A percentile compares a stretch with the other conserved stretches of the same genome.
Conservation (phyloP, 75 land plant genomes). For the Cryptomeria japonica region DNA sequence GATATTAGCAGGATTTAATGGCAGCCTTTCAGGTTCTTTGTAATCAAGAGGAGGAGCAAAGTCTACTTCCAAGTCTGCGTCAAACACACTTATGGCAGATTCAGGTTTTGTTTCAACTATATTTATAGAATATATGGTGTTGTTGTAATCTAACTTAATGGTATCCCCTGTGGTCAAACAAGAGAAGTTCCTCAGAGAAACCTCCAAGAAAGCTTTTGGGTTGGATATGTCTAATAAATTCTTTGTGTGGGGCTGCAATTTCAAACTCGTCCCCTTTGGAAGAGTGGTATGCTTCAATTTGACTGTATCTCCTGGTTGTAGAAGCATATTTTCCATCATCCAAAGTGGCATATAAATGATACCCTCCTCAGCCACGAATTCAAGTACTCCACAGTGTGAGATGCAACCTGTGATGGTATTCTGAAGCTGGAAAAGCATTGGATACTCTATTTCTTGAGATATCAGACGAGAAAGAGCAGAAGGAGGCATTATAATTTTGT, state of each 20-base stretch:
- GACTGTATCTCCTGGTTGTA: slow-evolving; percentile 21
- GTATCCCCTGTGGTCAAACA: too few relatives aligned
- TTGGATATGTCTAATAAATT: too few relatives aligned
- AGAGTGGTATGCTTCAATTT: slow-evolving; percentile 23
- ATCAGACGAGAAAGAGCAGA: background rate
- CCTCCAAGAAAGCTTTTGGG: too few relatives aligned
- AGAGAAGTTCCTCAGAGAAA: too few relatives aligned
- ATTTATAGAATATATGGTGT: slow-evolving; percentile 22
- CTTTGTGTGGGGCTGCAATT: too few relatives aligned
- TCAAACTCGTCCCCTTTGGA: background rate
- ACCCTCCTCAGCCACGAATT: background rate
- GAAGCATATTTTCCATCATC: slow-evolving; percentile 31
- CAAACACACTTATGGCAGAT: slow-evolving; percentile 45
- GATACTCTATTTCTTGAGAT: background rate
- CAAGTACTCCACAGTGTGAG: background rate
- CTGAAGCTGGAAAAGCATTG: background rate
- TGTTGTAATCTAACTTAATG: too few relatives aligned
- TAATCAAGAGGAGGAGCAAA: slow-evolving; percentile 26
- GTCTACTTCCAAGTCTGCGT: slow-evolving; percentile 67
- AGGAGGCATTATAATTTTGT: slow-evolving; percentile 14
- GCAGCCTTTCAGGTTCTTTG: slow-evolving; percentile 39
- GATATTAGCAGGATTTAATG: background rate
- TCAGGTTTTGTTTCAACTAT: slow-evolving; percentile 53
- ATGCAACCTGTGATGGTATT: background rate
- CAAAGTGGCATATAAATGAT: background rate